phyloP scores from a whole-genome alignment of 306 rosid genomes.

The Sphenostylis stenocarpa region DNA sequence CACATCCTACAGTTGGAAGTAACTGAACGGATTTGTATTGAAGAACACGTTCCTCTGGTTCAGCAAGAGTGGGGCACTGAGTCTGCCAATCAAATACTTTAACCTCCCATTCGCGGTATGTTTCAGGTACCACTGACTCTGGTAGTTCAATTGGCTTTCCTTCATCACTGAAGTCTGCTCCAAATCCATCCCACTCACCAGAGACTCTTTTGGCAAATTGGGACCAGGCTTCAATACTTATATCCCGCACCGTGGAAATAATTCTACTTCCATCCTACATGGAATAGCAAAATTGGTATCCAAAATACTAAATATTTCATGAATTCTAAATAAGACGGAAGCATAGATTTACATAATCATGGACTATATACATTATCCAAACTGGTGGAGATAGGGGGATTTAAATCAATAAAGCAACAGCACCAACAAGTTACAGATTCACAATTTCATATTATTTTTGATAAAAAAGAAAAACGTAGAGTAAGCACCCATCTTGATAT shows the following conservation, averaged over 20 bases:
- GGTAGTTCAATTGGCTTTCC: slow-evolving; percentile 82
- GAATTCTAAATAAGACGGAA: slow-evolving; percentile 11
- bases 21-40: slow-evolving; percentile 66
- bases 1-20: slow-evolving; percentile 96
- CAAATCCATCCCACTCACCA: slow-evolving; percentile 98
- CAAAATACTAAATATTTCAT: slow-evolving; percentile 1
- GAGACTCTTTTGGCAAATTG: slow-evolving; percentile 78
- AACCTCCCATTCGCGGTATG: slow-evolving; percentile 94
- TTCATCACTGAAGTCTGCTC: slow-evolving; percentile 78
- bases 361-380: neutral
- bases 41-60: slow-evolving; percentile 52
- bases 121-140: slow-evolving; percentile 83
- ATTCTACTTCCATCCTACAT: slow-evolving; percentile 10
- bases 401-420: neutral
- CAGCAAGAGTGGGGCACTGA: slow-evolving; percentile 94
- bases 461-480: neutral
- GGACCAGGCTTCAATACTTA: slow-evolving; percentile 63
- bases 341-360: slow-evolving; percentile 13
- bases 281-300: slow-evolving; percentile 26
- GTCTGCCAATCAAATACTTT: slow-evolving; percentile 96
- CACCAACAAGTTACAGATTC: neutral
- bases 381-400: too few relatives aligned
- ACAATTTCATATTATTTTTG: neutral
- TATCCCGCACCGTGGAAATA: slow-evolving; percentile 24
- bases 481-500: neutral